Conservation (phyloP, 2,329 filamentous ascomycete genomes). For the Epichloe festucae region DNA sequence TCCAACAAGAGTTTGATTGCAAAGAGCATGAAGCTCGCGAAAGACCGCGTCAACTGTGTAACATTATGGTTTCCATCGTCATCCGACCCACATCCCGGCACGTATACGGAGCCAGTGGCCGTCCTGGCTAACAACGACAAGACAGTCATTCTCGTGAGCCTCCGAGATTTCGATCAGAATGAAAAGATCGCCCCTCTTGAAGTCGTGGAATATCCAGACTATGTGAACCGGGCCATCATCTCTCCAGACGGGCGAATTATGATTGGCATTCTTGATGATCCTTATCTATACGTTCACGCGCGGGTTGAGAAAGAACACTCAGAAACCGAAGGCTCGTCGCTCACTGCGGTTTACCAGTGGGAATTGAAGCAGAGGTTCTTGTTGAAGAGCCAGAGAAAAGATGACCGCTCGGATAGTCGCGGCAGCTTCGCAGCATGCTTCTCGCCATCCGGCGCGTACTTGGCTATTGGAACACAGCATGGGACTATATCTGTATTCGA, state of each 20-base stretch:
- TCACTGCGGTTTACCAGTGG: slow-evolving; percentile 34
- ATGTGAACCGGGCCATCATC: slow-evolving; percentile 88
- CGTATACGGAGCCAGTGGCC: slow-evolving; percentile 45
- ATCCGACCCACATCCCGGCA: slow-evolving; percentile 15
- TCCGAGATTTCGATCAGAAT: slow-evolving; percentile 43
- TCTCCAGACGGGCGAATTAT: slow-evolving; percentile 76
- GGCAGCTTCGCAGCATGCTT: slow-evolving; percentile 72
- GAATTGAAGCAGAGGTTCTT: slow-evolving; percentile 36
- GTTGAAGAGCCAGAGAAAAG: slow-evolving; percentile 42
- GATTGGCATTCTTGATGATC: slow-evolving; percentile 76
- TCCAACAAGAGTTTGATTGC: slow-evolving; percentile 33
- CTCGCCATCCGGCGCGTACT: slow-evolving; percentile 55
- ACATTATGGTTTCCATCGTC: slow-evolving; percentile 47
- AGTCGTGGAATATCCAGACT: slow-evolving; percentile 62
- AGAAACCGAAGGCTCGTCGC: slow-evolving; percentile 10
- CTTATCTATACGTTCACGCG: slow-evolving; percentile 72
- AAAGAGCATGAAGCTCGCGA: slow-evolving; percentile 41
- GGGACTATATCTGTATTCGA: slow-evolving; percentile 69
- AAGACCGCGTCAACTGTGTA: slow-evolving; percentile 53
- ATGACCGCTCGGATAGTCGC: slow-evolving; percentile 41
- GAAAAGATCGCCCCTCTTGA: slow-evolving; percentile 46
- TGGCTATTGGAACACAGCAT: slow-evolving; percentile 69
- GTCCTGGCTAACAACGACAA: slow-evolving; percentile 84
- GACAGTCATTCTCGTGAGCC: slow-evolving; percentile 70
- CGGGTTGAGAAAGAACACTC: slow-evolving; percentile 27